Conservation (phyloP, 1,284 basidiomycete genomes). For the Trametes sp. region DNA sequence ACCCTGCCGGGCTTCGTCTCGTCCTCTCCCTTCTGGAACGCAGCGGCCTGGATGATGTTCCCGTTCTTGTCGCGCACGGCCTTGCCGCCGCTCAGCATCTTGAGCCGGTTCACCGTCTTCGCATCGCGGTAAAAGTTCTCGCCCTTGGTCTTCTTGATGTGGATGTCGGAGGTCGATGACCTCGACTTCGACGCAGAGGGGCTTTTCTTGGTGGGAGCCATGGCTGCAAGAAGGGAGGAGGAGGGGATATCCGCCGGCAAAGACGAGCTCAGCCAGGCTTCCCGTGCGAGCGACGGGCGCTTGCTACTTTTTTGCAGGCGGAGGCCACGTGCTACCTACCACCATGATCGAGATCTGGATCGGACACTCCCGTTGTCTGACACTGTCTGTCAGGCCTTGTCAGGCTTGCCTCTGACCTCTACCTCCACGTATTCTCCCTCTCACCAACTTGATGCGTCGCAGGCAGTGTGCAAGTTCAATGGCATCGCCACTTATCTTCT, state of each 20-base stretch:
- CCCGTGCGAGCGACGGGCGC: not conserved
- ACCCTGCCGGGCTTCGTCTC: slow-evolving; percentile 90
- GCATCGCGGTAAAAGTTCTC: slow-evolving; percentile 96
- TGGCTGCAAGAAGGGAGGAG: slow-evolving; percentile 37
- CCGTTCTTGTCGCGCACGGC: slow-evolving; percentile 89
- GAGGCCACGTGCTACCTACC: not conserved
- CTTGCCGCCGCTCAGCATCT: slow-evolving; percentile 93
- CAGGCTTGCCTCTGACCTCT: no score
- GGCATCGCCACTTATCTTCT: no score
- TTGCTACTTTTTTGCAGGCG: slow-evolving; percentile 1
- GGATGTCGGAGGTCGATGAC: slow-evolving; percentile 58
- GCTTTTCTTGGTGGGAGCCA: slow-evolving; percentile 62
- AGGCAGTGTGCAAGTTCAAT: no score
- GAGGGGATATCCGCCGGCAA: not conserved
- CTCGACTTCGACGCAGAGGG: slow-evolving; percentile 53
- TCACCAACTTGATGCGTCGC: no score
- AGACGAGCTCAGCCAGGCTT: no score
- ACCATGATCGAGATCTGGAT: not conserved
- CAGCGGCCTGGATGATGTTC: slow-evolving; percentile 90
- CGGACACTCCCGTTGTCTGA: not conserved
- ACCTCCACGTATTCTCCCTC: no score
- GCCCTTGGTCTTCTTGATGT: slow-evolving; percentile 82
- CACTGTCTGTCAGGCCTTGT: no score
- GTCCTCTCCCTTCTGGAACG: slow-evolving; percentile 91
- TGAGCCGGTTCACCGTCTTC: slow-evolving; percentile 82